Evolutionary conservation across 2,329 filamentous ascomycete species (phyloP).

Genomic region (Colletotrichum orbiculare): DNA sequence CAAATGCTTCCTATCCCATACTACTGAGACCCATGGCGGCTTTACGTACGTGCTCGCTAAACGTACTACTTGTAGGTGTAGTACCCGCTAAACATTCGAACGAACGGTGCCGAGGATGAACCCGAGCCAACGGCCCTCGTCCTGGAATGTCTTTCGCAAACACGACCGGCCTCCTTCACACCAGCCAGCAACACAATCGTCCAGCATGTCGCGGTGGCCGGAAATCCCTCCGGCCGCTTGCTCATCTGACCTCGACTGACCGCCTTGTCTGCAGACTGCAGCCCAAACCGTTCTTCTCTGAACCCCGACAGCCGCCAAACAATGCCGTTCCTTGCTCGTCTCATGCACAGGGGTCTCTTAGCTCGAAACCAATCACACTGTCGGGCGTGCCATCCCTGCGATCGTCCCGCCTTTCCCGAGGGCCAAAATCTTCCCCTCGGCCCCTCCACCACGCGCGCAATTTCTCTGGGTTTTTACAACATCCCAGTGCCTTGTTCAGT

Average conservation of each 20-base stretch:
- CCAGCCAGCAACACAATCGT: slow-evolving; percentile 4
- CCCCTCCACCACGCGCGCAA: slow-evolving; percentile 19
- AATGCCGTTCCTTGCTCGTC: slow-evolving; percentile 20
- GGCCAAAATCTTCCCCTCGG: slow-evolving; percentile 28
- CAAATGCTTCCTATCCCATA: too few relatives aligned
- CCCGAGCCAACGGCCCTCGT: slow-evolving; percentile 30
- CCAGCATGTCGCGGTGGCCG: slow-evolving; percentile 18
- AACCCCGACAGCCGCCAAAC: slow-evolving; percentile 30
- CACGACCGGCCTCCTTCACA: slow-evolving; percentile 6
- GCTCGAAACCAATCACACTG: slow-evolving; percentile 18
- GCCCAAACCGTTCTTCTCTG: background rate
- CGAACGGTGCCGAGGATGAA: slow-evolving; percentile 4
- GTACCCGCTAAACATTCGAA: background rate
- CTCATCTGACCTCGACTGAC: slow-evolving; percentile 36
- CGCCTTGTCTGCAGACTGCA: slow-evolving; percentile 25
- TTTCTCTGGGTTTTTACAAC: slow-evolving; percentile 18
- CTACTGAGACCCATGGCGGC: too few relatives aligned
- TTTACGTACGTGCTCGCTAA: too few relatives aligned
- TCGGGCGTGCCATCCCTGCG: slow-evolving; percentile 25
- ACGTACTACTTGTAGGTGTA: too few relatives aligned
- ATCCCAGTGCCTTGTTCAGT: slow-evolving; percentile 1
- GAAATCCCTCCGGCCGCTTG: slow-evolving; percentile 25
- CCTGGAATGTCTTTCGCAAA: slow-evolving; percentile 15
- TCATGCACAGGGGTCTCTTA: slow-evolving; percentile 26
- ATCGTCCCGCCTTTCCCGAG: slow-evolving; percentile 27